Conservation (phyloP, 2,329 filamentous ascomycete species). For the Botrytis medusae region DNA sequence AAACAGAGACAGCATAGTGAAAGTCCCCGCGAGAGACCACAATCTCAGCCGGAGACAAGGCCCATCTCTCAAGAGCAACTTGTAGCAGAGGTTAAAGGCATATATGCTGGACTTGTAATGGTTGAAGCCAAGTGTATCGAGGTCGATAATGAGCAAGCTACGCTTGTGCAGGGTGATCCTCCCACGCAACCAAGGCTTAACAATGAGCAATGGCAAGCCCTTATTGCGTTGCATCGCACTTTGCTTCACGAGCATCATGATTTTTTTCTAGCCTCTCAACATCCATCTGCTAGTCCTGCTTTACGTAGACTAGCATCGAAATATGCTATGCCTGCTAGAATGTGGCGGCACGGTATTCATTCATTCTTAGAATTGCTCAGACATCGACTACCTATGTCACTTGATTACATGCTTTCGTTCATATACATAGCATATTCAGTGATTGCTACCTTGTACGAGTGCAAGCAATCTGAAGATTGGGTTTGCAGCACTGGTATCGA, state of each 20-base stretch:
- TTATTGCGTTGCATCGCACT: constrained; percentile 79
- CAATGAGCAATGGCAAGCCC: constrained; percentile 79
- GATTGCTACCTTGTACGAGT: constrained; percentile 80
- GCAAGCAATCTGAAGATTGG: constrained; percentile 23
- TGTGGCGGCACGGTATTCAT: constrained; percentile 93
- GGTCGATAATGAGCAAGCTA: constrained; percentile 67
- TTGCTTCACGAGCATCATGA: constrained; percentile 80
- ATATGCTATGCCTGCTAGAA: constrained; percentile 86
- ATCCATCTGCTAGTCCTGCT: constrained; percentile 71
- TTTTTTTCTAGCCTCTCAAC: constrained; percentile 83
- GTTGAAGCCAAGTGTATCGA: constrained; percentile 87
- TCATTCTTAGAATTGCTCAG: constrained; percentile 76
- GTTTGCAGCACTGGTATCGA: constrained; percentile 31
- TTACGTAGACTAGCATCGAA: constrained; percentile 70
- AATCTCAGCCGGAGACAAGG: constrained; percentile 46
- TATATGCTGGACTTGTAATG: constrained; percentile 80
- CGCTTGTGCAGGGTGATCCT: too few species aligned
- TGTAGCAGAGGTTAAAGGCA: constrained; percentile 44
- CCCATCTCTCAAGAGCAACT: constrained; percentile 36
- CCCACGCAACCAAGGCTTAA: too few species aligned
- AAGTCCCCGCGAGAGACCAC: constrained; percentile 20
- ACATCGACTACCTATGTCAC: constrained; percentile 69
- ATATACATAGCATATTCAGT: constrained; percentile 91
- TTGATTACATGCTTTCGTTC: constrained; percentile 89
- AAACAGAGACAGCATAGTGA: constrained; percentile 23